Conservation (phyloP, 768 basidiomycete genomes). For the Russula abietina region DNA sequence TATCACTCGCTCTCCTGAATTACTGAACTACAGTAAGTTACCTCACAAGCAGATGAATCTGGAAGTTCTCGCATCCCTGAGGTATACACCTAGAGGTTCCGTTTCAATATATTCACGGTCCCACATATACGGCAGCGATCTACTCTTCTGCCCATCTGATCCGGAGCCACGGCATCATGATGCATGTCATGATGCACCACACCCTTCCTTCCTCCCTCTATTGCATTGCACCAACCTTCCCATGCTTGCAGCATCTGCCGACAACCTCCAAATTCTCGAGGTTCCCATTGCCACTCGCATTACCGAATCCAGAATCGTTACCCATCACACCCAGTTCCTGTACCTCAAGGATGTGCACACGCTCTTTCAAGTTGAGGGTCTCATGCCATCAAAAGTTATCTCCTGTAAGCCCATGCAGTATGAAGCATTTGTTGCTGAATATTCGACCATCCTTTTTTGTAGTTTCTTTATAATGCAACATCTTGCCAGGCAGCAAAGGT, state of each 20-base stretch:
- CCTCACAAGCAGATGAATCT: slow-evolving; percentile 5
- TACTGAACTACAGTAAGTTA: no score
- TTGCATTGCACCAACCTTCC: slow-evolving; percentile 63
- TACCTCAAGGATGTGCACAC: slow-evolving; percentile 53
- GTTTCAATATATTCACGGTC: slow-evolving; percentile 17
- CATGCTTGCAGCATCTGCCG: slow-evolving; percentile 39
- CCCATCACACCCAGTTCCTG: slow-evolving; percentile 55
- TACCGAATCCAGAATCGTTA: slow-evolving; percentile 61
- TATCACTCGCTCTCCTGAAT: slow-evolving; percentile 6
- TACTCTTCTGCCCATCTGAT: slow-evolving; percentile 18
- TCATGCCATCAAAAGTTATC: slow-evolving; percentile 22
- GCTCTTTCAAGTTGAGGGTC: slow-evolving; percentile 44
- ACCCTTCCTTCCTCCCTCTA: slow-evolving; percentile 65
- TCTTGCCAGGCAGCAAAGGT: slow-evolving; percentile 35
- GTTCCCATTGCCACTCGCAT: slow-evolving; percentile 57
- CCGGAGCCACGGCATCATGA: slow-evolving; percentile 10
- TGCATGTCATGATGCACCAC: slow-evolving; percentile 46
- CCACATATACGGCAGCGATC: slow-evolving; percentile 24
- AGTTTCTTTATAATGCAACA: slow-evolving; percentile 29
- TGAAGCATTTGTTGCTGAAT: slow-evolving; percentile 15
- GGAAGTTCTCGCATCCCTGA: slow-evolving; percentile 15
- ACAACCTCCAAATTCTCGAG: slow-evolving; percentile 32
- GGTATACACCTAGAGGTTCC: slow-evolving; percentile 8
- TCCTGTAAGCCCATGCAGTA: slow-evolving; percentile 14
- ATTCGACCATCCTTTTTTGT: slow-evolving; percentile 26